A percentile compares a stretch with the other conserved stretches of the same genome.
These are phyloP conservation scores for Rhizopus microsporus DNA, from an alignment of 371 early-diverging fungal genomes.

Conservation along the genomic window DNA sequence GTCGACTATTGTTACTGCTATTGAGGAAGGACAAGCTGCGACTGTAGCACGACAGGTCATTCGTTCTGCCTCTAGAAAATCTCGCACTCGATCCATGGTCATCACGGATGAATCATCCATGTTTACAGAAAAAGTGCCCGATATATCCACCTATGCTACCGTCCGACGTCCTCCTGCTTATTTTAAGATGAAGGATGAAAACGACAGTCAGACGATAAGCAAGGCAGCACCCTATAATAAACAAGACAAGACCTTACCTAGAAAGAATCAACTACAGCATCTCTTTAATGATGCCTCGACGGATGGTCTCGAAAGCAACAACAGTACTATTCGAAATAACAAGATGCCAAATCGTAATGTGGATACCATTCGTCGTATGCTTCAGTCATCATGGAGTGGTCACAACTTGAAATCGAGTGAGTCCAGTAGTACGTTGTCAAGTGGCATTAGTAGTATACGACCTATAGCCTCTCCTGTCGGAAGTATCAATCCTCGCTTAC, in stretches of 20 bases:
- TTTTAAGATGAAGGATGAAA: background rate
- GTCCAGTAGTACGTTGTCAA: conserved; percentile 24
- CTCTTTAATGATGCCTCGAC: background rate
- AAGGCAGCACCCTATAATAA: background rate
- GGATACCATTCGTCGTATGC: conserved; percentile 35
- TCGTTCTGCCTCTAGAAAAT: conserved; percentile 29
- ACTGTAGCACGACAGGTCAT: conserved; percentile 22
- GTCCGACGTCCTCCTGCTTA: conserved; percentile 1
- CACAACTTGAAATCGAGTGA: conserved; percentile 27
- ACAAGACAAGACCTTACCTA: conserved; percentile 1
- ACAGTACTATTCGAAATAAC: conserved; percentile 8
- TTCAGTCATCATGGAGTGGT: conserved; percentile 42
- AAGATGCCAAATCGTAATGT: conserved; percentile 25
- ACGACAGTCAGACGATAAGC: conserved; percentile 10
- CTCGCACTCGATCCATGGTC: conserved; percentile 27
- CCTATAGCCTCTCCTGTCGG: conserved; percentile 25
- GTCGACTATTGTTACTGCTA: background rate
- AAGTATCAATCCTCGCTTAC: conserved; percentile 32
- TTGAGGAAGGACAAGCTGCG: conserved; percentile 13
- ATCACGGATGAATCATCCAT: conserved; percentile 16
- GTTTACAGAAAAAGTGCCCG: conserved; percentile 7
- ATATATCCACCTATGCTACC: conserved; percentile 19
- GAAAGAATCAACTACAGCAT: conserved; percentile 1
- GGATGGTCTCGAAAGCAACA: conserved; percentile 5
- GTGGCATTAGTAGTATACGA: conserved; percentile 18